Conservation (phyloP, 106 monocot species). For the Amphibolis antarctica region DNA sequence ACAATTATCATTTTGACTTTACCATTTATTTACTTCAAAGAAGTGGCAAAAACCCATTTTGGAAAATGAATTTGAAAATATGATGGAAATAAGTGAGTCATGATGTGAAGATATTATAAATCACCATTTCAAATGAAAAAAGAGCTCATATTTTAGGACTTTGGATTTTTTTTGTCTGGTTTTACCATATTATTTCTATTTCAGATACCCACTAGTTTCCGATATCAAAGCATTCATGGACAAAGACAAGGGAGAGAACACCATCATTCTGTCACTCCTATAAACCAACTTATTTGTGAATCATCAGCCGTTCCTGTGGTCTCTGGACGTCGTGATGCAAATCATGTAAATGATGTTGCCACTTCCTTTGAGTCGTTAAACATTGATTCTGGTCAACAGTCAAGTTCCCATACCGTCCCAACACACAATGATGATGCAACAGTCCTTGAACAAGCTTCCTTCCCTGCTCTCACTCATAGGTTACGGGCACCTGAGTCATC, state of each 20-base stretch:
- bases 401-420: slow-evolving; percentile 3
- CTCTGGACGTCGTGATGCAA: slow-evolving; percentile 13
- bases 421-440: slow-evolving; percentile 21
- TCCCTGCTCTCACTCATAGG: slow-evolving; percentile 64
- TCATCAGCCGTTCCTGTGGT: slow-evolving; percentile 13
- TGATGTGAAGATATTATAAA: background rate
- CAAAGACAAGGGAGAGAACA: slow-evolving; percentile 69
- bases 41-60: background rate
- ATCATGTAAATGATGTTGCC: slow-evolving; percentile 16
- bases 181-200: background rate
- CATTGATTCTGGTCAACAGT: slow-evolving; percentile 14
- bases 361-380: slow-evolving; percentile 23
- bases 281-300: slow-evolving; percentile 26
- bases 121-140: background rate
- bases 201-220: slow-evolving; percentile 94
- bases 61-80: background rate
- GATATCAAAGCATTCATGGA: slow-evolving; percentile 60
- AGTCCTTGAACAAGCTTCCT: slow-evolving; percentile 52
- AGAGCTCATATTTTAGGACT: background rate
- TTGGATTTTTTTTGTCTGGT: background rate
- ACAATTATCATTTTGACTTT: background rate
- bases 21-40: background rate
- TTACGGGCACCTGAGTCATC: slow-evolving; percentile 32
- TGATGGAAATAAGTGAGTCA: background rate
- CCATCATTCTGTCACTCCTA: slow-evolving; percentile 32